A percentile compares a stretch with the other conserved stretches of the same genome.
phyloP scores from a whole-genome alignment of 108 stramenopile genomes.

The Cyclotella cryptica region DNA sequence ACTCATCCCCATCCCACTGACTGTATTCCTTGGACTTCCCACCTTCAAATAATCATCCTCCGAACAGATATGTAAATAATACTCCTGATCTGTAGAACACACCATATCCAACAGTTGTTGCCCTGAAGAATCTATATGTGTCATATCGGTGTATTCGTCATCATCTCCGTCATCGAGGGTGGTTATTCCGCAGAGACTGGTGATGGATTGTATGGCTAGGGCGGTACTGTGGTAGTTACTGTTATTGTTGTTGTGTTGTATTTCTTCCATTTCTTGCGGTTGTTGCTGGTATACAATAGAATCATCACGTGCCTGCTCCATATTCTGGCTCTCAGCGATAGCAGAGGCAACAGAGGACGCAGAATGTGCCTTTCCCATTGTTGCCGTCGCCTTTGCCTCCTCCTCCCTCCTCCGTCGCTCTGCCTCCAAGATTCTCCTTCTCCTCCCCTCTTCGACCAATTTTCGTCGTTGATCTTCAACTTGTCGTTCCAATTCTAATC shows the following conservation, averaged over 20 bases:
- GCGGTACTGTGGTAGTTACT: not conserved
- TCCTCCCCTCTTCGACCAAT: conserved; percentile 51
- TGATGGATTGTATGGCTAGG: not conserved
- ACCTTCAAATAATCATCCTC: conserved; percentile 34
- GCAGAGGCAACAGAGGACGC: too few species aligned
- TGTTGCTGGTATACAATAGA: too few species aligned
- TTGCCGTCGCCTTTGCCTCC: not conserved
- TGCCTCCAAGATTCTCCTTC: conserved; percentile 22
- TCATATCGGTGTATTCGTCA: conserved; percentile 32
- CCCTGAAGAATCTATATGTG: conserved; percentile 38
- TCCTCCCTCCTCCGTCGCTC: conserved; percentile 1
- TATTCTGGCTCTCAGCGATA: not conserved
- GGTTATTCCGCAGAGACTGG: conserved; percentile 48
- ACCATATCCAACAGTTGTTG: conserved; percentile 3
- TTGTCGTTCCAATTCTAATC: conserved; percentile 48
- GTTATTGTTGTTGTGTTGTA: too few species aligned
- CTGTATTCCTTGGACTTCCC: conserved; percentile 32
- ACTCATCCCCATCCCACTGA: conserved; percentile 48
- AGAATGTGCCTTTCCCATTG: too few species aligned
- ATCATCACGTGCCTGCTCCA: too few species aligned
- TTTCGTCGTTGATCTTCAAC: conserved; percentile 55
- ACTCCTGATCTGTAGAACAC: too few species aligned
- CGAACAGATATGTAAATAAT: conserved; percentile 22
- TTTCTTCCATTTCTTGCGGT: too few species aligned
- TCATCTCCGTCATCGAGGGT: conserved; percentile 19